Conservation (phyloP, 768 basidiomycete species). For the Serendipita indica region DNA sequence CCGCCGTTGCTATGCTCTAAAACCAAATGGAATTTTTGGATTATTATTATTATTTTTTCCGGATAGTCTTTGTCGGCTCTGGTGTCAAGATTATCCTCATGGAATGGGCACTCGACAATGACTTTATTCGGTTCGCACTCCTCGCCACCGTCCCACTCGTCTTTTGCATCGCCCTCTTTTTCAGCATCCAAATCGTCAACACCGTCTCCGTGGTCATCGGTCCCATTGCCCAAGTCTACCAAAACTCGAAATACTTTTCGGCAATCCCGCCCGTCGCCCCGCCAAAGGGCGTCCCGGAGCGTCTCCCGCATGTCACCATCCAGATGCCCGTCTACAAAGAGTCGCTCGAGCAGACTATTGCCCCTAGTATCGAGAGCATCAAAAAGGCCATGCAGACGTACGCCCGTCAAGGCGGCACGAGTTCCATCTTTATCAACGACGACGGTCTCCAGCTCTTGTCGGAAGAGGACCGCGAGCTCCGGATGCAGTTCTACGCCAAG, state of each 20-base stretch:
- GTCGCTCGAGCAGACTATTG: constrained; percentile 60
- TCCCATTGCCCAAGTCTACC: constrained; percentile 71
- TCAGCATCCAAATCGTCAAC: constrained; percentile 51
- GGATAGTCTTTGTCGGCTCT: constrained; percentile 50
- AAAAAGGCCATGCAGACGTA: constrained; percentile 88
- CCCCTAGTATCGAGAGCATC: constrained; percentile 59
- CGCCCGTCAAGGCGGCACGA: constrained; percentile 76
- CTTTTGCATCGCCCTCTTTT: constrained; percentile 66
- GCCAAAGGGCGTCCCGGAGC: constrained; percentile 46
- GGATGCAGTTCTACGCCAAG: constrained; percentile 59
- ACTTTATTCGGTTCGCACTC: constrained; percentile 49
- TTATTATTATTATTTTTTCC: not conserved
- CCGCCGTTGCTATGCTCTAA: not conserved
- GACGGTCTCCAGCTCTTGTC: constrained; percentile 62
- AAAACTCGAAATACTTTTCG: constrained; percentile 75
- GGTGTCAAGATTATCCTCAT: constrained; percentile 44
- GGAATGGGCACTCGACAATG: constrained; percentile 54
- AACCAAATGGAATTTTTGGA: not conserved
- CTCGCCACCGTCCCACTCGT: constrained; percentile 52
- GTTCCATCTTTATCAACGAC: constrained; percentile 66
- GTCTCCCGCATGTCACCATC: constrained; percentile 60
- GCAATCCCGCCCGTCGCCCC: constrained; percentile 40
- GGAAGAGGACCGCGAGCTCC: constrained; percentile 45
- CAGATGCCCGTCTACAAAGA: constrained; percentile 86
- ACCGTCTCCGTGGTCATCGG: constrained; percentile 55